Percentiles rank a stretch among this genome's conserved stretches.
These are phyloP conservation scores for Macrocybe gigantea DNA, from an alignment of 768 basidiomycete species.

Conservation along the genomic window DNA sequence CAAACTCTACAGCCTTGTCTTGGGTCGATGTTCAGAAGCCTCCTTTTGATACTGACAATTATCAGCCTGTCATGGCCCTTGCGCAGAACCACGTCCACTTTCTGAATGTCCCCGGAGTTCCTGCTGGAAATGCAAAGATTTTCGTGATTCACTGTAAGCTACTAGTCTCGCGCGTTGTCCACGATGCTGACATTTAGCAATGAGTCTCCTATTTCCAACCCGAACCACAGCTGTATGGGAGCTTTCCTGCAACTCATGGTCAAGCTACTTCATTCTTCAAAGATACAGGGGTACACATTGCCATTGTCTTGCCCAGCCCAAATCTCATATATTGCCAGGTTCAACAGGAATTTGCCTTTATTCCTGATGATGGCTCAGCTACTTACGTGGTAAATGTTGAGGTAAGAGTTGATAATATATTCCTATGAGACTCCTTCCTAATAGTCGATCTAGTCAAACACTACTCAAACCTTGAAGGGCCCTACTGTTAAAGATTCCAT, in stretches of 20 bases:
- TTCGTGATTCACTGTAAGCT: slow-evolving; percentile 85
- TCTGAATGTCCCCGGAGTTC: slow-evolving; percentile 59
- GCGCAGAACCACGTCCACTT: slow-evolving; percentile 88
- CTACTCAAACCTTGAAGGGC: slow-evolving; percentile 53
- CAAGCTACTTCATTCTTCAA: slow-evolving; percentile 69
- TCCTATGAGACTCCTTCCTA: neutral
- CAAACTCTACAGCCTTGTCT: slow-evolving; percentile 47
- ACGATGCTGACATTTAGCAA: neutral
- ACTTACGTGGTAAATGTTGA: slow-evolving; percentile 71
- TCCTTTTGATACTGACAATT: slow-evolving; percentile 46
- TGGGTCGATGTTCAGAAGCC: slow-evolving; percentile 63
- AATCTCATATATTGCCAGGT: slow-evolving; percentile 29
- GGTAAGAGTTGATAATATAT: slow-evolving; percentile 22
- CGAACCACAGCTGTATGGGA: slow-evolving; percentile 53
- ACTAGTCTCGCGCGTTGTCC: neutral
- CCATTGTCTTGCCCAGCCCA: slow-evolving; percentile 12
- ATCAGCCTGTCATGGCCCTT: slow-evolving; percentile 71
- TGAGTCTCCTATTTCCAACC: slow-evolving; percentile 83
- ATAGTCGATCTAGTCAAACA: slow-evolving; percentile 42
- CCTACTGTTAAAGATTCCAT: slow-evolving; percentile 54
- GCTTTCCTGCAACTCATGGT: slow-evolving; percentile 67
- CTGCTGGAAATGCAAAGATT: slow-evolving; percentile 69
- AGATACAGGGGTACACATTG: slow-evolving; percentile 34
- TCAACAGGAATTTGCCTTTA: slow-evolving; percentile 69
- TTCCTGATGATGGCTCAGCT: slow-evolving; percentile 66